Base-by-base conservation (phyloP, 441 rosid genomes). In the Gossypium davidsonii region DNA sequence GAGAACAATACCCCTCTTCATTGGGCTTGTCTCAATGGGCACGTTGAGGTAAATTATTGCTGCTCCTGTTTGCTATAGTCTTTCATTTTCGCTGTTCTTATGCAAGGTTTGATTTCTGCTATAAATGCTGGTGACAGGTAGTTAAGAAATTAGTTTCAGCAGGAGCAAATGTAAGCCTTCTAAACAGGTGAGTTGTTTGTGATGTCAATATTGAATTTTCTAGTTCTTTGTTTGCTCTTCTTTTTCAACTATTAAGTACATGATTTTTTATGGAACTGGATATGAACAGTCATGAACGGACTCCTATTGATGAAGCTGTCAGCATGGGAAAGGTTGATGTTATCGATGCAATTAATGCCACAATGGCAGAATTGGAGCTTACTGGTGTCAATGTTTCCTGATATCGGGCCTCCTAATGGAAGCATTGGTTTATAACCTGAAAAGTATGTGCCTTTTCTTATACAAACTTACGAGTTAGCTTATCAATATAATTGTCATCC, bases 1-100 rank as follows among this genome's bases (percentile, higher is more conserved):
- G 97, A 94, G 84, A 92, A 84, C 75, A 94, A 92, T 80, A 84
- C 94, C 15, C 93, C 98, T 59, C 89, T 90, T 73, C 98, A 94
- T 72, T 92, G 91, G 88, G 97, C 97, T 78, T 88, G 97, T 81
- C 88, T 90, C 73, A 94, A 90, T 70, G 94, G 97, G 42, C 94
- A 77, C 69, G 70, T 82, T 51, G 94, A 90, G 93, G 98, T 92
- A 81, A 79, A 78, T 74, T 53, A 37, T 58, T 18, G 2, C 53
- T 4, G 7, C 73, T 39, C 37, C 4, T 15, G 34, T 39, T 42
- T 58, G 51, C 44, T 10, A 6, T 31, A 62, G 44, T 69, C 49
- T 48, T 25, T 28, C 4, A 9, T 3, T 73, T 25, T 44, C 14
- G 42, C 63, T 46, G 1, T 18, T 51, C 21, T 42, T 34, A 9